Base-by-base conservation (phyloP, 139 green algal species). In the Haematococcus sp. region DNA sequence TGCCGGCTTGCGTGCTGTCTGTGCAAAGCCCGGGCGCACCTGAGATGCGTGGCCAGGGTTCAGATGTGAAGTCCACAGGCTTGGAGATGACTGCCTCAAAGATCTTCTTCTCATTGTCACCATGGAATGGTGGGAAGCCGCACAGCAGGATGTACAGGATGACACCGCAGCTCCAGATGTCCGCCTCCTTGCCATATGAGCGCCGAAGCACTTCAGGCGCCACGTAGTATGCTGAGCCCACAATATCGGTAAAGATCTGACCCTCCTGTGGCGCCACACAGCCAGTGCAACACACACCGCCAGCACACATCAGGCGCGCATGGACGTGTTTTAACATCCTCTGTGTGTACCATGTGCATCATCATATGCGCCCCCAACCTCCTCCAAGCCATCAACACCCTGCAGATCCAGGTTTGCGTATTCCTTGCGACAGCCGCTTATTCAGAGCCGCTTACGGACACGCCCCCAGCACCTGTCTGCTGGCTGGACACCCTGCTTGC, bases 81-180 rank as follows among this genome's bases (percentile, higher is more conserved):
- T 89, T 88, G 44, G 72, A 75, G 9, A 93, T 85, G 40, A 97
- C 83, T 5, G 82, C 83, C 31, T 93, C 81, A 75, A 96, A 96
- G 71, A 97, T 97, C 67, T 96, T 74, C 82, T 97, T 87, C 83
- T 98, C 94, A 4, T 85, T 95, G 59, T 95, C 86, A 33, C 95
- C 93, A 79, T 91, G 96, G 83, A 98, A 99, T 11, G 66, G 66
- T 34, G 66, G 66, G 66, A 63, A 72, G n/a, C 66, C 66, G 44
- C 66, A 72, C 66, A 72, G 44, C 51, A 99, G 84, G 78, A 99
- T 98, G 89, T 98, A 99, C 32, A 98, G 80, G 60, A 99, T 98
- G 9, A 99, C 90, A 27, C 95, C 95, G 66, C 82, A 91, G 33
- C 74, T 91, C 95, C 95, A 99, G 35, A 98, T 91, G 86, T 98